Percentiles rank a stretch among this genome's conserved stretches.
These are phyloP conservation scores for Wickerhamomyces bovis DNA, from an alignment of 805 yeast genomes.

Conservation along the genomic window DNA sequence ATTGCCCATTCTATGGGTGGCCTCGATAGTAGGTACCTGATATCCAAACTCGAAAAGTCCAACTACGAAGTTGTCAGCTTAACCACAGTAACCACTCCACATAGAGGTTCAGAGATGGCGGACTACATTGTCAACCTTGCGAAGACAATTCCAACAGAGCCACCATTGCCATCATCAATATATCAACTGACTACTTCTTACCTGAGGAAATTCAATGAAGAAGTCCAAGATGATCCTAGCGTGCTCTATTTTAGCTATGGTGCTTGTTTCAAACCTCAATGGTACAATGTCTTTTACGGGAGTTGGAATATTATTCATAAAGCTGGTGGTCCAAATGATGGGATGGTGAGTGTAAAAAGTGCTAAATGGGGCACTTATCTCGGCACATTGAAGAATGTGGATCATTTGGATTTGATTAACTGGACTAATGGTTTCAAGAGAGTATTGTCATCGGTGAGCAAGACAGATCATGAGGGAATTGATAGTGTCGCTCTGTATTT, in stretches of 20 bases:
- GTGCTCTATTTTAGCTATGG: slow-evolving; percentile 83
- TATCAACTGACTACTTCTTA: slow-evolving; percentile 57
- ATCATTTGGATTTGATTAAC: slow-evolving; percentile 82
- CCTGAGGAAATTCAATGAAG: slow-evolving; percentile 47
- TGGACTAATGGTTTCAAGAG: slow-evolving; percentile 58
- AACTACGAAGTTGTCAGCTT: slow-evolving; percentile 60
- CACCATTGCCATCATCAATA: slow-evolving; percentile 38
- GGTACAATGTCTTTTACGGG: slow-evolving; percentile 53
- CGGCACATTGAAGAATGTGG: slow-evolving; percentile 74
- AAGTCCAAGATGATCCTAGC: slow-evolving; percentile 45
- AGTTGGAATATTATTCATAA: slow-evolving; percentile 59
- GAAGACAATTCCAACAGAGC: slow-evolving; percentile 15
- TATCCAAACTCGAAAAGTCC: slow-evolving; percentile 41
- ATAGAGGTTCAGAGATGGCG: slow-evolving; percentile 79
- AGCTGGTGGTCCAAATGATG: slow-evolving; percentile 64
- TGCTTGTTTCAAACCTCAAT: slow-evolving; percentile 58
- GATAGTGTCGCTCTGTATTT: slow-evolving; percentile 61
- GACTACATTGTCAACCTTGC: slow-evolving; percentile 46
- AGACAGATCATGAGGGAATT: slow-evolving; percentile 33
- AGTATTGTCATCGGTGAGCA: slow-evolving; percentile 11
- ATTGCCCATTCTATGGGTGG: slow-evolving; percentile 97
- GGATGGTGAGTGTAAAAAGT: slow-evolving; percentile 73
- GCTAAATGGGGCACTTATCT: slow-evolving; percentile 79
- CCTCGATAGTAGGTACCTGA: slow-evolving; percentile 71
- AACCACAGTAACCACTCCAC: slow-evolving; percentile 87